Evolutionary conservation across 1,139 yeast genomes (phyloP), one percentile per base, ranked within the genome.

Genomic region (Meyerozyma athensensis): DNA sequence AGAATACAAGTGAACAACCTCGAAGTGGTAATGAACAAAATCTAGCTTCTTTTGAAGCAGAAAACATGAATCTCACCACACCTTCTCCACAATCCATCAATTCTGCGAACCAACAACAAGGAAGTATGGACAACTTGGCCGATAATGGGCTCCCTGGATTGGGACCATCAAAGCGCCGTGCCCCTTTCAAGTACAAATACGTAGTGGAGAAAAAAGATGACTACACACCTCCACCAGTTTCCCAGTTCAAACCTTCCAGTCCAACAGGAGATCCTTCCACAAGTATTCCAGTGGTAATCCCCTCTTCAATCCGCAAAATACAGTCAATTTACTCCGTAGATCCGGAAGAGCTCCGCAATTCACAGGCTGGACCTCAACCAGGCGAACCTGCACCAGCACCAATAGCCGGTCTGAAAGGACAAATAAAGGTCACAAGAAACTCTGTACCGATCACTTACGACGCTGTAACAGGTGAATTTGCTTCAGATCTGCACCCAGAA

Each of bases 361-460:
- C 28, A n/a, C 28, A 24, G 13, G 14, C 18, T 5, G 28, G 8
- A 8, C 3, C 18, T 12, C 7, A 7, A 13, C 4, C 10, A 23
- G 26, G 22, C 8, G 8, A 10, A 23, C 5, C 6, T 23, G n/a
- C 18, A 5, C 17, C 28, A 24, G 5, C 28, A 24, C 14, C 32
- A 17, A 6, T 20, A 16, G 32, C 32, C 8, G 32, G 32, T 7
- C 32, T 28, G 32, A 28, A 28, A 8, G 32, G 32, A 4, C 32
- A 9, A 12, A 28, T 28, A 2, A 28, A 18, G 7, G 13, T 28
- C 20, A 4, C 18, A 13, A 26, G 14, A 8, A n/a, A 26, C 10
- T 10, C 30, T 9, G 16, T 17, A 12, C 10, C 14, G 14, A 26
- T 17, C 9, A 13, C 8, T 5, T n/a, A 4, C 19, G 18, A 7